Evolutionary conservation across 208 protist species (phyloP), one percentile per base, ranked within the genome.

Genomic region (Crithidia thermophila): DNA sequence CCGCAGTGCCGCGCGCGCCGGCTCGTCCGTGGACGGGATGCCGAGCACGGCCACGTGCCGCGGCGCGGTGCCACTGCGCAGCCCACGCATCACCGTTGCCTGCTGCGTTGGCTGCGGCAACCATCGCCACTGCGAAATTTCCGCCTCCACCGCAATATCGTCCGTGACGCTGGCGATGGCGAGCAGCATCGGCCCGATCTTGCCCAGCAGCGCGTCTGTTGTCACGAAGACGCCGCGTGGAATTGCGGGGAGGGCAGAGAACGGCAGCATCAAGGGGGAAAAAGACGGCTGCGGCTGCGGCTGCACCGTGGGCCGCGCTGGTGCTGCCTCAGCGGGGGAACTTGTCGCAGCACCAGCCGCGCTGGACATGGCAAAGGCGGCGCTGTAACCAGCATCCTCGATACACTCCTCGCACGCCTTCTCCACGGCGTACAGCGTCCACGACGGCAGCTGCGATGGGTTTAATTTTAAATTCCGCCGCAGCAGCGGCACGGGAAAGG

Each of bases 1-100:
- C 14, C 78, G 73, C 21, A 75, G 63, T 2, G 45, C 37, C 21
- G 37, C 42, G 11, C 82, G 40, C 21, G 34, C 66, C 6, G 57
- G 51, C 21, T 67, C 60, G 55, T 88, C 82, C 16, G 74, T 71
- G 4, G 79, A 79, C 0, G 75, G 82, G 40, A 85, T 82, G 16
- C 82, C 82, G 18, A 85, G 25, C 60, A 78, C 82, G 8, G 74
- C 61, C 0, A 82, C 47, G 33, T 72, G 68, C 7, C 39, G 27
- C n/a, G 63, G 52, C 25, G 47, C 28, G 2, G 42, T 30, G 23
- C 56, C 57, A 8, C 40, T 46, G 6, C 14, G 58, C 9, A 21
- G n/a, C 13, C 0, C n/a, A 1, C 13, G 11, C 23, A 40, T 31
- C 1, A 30, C 27, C 36, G 8, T n/a, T 36, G 4, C 36, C 13